Percentiles rank a stretch among this genome's conserved stretches.
These are phyloP conservation scores for Linum lewisii DNA, from an alignment of 345 rosid species.

Conservation along the genomic window DNA sequence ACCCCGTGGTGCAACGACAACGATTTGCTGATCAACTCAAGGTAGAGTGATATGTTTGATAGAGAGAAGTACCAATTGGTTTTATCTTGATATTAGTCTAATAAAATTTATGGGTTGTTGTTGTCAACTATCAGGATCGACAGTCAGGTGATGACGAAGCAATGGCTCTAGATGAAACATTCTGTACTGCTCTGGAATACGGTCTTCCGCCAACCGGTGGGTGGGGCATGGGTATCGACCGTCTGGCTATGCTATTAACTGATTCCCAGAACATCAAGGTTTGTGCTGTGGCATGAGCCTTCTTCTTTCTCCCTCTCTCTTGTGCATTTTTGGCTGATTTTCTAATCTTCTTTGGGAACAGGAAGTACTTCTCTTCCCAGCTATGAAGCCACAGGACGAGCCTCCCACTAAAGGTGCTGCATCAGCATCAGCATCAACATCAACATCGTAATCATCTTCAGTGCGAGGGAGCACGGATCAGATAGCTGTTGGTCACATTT, in stretches of 20 bases:
- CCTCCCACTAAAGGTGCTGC: slow-evolving; percentile 43
- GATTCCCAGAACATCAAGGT: slow-evolving; percentile 98
- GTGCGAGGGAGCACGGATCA: too few species aligned
- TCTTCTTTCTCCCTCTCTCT: slow-evolving; percentile 5
- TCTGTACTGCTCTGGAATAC: slow-evolving; percentile 77
- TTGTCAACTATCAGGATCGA: slow-evolving; percentile 41
- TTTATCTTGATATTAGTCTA: not conserved
- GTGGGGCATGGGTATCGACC: slow-evolving; percentile 92
- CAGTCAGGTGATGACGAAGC: slow-evolving; percentile 98
- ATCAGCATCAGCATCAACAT: too few species aligned
- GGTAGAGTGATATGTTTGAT: slow-evolving; percentile 23
- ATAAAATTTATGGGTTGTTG: not conserved
- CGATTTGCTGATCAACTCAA: slow-evolving; percentile 91
- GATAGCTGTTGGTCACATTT: too few species aligned
- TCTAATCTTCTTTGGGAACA: slow-evolving; percentile 19
- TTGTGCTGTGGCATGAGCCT: not conserved
- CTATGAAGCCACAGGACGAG: slow-evolving; percentile 97
- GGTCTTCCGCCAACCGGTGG: slow-evolving; percentile 96
- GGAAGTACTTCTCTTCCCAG: slow-evolving; percentile 98
- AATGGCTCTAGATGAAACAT: slow-evolving; percentile 91
- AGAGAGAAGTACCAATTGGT: not conserved
- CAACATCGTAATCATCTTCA: too few species aligned
- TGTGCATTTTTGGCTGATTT: not conserved
- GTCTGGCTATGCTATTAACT: slow-evolving; percentile 76
- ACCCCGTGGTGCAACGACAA: slow-evolving; percentile 90